phyloP scores from a whole-genome alignment of 2,329 filamentous ascomycete species.

The Aspergillus floridensis region DNA sequence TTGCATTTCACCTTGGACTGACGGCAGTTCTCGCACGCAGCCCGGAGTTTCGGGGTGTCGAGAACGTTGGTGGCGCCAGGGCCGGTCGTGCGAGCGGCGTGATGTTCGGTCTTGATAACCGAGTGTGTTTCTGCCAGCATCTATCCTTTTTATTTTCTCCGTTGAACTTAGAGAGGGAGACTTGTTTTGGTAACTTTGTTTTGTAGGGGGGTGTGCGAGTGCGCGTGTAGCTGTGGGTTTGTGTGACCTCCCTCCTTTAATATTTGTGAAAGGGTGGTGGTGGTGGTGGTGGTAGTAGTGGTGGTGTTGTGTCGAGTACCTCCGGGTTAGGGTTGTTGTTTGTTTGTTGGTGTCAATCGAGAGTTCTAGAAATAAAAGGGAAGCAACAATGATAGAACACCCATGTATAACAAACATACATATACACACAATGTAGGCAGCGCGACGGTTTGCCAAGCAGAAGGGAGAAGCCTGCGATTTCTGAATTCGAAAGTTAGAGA shows the following conservation, averaged over 20 bases:
- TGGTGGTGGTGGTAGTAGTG: no score
- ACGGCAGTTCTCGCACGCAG: slow-evolving; percentile 40
- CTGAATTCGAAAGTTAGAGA: no score
- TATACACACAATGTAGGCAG: neutral
- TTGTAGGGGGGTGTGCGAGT: neutral
- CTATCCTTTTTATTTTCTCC: neutral
- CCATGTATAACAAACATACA: neutral
- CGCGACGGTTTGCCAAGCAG: neutral
- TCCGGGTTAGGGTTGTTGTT: neutral
- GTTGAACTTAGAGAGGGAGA: no score
- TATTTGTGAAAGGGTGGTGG: no score
- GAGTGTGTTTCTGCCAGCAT: slow-evolving; percentile 28
- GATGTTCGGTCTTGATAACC: slow-evolving; percentile 11
- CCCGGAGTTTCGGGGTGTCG: slow-evolving; percentile 36
- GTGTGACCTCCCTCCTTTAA: neutral
- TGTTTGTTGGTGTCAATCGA: no score
- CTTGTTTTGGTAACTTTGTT: neutral
- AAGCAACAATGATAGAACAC: neutral
- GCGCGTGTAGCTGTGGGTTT: neutral
- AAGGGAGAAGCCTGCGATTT: no score
- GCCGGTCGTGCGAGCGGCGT: neutral
- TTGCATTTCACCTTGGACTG: slow-evolving; percentile 43
- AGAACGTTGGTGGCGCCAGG: slow-evolving; percentile 10
- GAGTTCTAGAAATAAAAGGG: neutral
- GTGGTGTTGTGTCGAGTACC: no score